A percentile compares a stretch with the other conserved stretches of the same genome.
These are phyloP conservation scores for Ilyonectria destructans DNA, from an alignment of 2,329 filamentous ascomycete genomes.

Conservation along the genomic window DNA sequence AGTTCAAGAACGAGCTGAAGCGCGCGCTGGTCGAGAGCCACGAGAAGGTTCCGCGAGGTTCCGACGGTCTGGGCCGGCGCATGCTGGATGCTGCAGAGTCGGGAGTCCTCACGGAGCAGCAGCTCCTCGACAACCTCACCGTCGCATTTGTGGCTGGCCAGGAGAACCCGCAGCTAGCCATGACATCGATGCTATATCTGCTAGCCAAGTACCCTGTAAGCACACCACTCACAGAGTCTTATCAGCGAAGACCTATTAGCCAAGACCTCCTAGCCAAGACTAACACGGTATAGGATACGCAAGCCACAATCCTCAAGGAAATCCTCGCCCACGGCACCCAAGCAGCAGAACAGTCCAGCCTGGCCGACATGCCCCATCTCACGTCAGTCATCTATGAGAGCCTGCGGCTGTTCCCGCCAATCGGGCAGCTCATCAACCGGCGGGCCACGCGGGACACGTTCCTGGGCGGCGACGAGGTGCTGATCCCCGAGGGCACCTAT, in stretches of 20 bases:
- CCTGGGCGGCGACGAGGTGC: conserved; percentile 51
- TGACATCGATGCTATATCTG: conserved; percentile 57
- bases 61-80: conserved; percentile 35
- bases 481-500: conserved; percentile 56
- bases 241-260: too few relatives aligned
- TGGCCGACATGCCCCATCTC: conserved; percentile 58
- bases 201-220: conserved; percentile 53
- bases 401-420: conserved; percentile 65
- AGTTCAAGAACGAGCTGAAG: conserved; percentile 47
- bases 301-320: conserved; percentile 53
- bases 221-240: too few relatives aligned
- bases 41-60: background rate
- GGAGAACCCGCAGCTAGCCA: conserved; percentile 59
- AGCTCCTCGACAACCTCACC: conserved; percentile 59
- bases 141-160: conserved; percentile 60
- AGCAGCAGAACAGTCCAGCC: conserved; percentile 35
- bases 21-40: conserved; percentile 4
- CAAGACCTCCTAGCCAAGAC: too few relatives aligned
- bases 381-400: conserved; percentile 63
- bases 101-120: conserved; percentile 53
- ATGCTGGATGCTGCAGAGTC: conserved; percentile 43
- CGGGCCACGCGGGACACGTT: conserved; percentile 47
- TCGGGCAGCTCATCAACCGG: conserved; percentile 66
- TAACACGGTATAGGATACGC: conserved; percentile 42
- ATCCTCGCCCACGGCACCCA: conserved; percentile 38